phyloP scores from a whole-genome alignment of 805 yeast genomes.

The Pichia heedii region DNA sequence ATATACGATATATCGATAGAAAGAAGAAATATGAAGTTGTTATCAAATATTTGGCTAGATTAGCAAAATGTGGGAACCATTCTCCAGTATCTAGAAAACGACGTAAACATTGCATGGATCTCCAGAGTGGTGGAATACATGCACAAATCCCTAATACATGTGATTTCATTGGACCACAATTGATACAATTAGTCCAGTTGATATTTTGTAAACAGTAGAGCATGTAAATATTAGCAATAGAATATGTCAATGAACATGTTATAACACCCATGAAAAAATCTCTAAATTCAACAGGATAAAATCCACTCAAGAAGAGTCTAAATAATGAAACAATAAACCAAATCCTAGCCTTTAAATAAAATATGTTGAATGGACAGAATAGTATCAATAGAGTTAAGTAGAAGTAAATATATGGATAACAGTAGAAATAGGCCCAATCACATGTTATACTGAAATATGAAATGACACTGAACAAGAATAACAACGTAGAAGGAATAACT shows the following conservation, averaged over 20 bases:
- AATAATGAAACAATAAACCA: constrained; percentile 70
- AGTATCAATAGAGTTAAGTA: constrained; percentile 41
- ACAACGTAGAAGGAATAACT: constrained; percentile 49
- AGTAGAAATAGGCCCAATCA: constrained; percentile 43
- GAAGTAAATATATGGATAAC: constrained; percentile 72
- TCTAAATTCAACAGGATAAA: constrained; percentile 89
- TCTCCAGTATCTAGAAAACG: constrained; percentile 91
- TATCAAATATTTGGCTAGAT: constrained; percentile 66
- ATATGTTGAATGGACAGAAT: constrained; percentile 52
- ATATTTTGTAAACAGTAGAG: constrained; percentile 74
- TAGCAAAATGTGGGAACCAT: constrained; percentile 93
- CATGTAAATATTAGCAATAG: constrained; percentile 75
- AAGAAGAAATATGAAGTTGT: constrained; percentile 60
- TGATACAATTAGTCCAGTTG: constrained; percentile 51
- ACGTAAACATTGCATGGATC: constrained; percentile 81
- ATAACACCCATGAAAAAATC: constrained; percentile 93
- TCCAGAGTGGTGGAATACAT: constrained; percentile 81
- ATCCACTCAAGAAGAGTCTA: constrained; percentile 70
- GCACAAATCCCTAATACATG: constrained; percentile 72
- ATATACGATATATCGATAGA: constrained; percentile 70
- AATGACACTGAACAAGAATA: constrained; percentile 48
- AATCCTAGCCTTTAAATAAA: constrained; percentile 51
- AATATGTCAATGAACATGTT: constrained; percentile 77
- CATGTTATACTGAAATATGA: constrained; percentile 67
- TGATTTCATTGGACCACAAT: constrained; percentile 74